Evolutionary conservation across 768 basidiomycete species (phyloP).

Genomic region (Auriscalpium microsporum): DNA sequence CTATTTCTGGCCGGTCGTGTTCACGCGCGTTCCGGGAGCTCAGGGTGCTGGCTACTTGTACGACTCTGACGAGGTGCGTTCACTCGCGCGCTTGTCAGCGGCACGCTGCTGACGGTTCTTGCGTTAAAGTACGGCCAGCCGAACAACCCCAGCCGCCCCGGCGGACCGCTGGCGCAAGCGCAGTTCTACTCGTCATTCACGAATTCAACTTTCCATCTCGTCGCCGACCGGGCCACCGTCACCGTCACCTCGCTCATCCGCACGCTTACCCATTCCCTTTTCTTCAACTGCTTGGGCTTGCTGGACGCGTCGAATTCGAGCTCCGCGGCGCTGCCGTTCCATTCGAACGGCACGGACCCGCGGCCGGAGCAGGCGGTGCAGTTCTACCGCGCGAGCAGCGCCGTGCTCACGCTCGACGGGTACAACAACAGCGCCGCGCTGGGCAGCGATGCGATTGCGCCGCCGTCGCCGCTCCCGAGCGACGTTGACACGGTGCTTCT

Average conservation of each 20-base stretch:
- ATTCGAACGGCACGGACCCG: conserved; percentile 8
- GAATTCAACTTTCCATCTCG: conserved; percentile 25
- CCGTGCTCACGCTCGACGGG: conserved; percentile 18
- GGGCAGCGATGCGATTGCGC: conserved; percentile 26
- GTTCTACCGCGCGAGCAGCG: conserved; percentile 21
- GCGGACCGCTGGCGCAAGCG: conserved; percentile 22
- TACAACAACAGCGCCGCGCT: conserved; percentile 21
- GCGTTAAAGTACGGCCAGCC: conserved; percentile 25
- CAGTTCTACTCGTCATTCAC: conserved; percentile 21
- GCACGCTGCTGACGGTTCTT: neutral
- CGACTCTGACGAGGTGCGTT: conserved; percentile 12
- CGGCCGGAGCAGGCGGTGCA: conserved; percentile 19
- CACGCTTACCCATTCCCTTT: conserved; percentile 10
- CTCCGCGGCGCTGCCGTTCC: conserved; percentile 7
- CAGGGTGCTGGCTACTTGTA: conserved; percentile 6
- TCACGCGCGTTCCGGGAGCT: conserved; percentile 4
- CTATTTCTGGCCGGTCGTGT: conserved; percentile 21
- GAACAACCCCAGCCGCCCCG: conserved; percentile 27
- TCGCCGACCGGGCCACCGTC: conserved; percentile 28
- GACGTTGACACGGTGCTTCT: conserved; percentile 41
- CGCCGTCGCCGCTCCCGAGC: conserved; percentile 43
- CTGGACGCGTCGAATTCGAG: conserved; percentile 8
- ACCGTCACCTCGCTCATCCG: conserved; percentile 26
- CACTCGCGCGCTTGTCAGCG: no score
- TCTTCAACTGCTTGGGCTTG: conserved; percentile 20